A percentile compares a stretch with the other conserved stretches of the same genome.
These are phyloP conservation scores for Chaetomiaceae sp. DNA, from an alignment of 2,329 filamentous ascomycete species.

Conservation along the genomic window DNA sequence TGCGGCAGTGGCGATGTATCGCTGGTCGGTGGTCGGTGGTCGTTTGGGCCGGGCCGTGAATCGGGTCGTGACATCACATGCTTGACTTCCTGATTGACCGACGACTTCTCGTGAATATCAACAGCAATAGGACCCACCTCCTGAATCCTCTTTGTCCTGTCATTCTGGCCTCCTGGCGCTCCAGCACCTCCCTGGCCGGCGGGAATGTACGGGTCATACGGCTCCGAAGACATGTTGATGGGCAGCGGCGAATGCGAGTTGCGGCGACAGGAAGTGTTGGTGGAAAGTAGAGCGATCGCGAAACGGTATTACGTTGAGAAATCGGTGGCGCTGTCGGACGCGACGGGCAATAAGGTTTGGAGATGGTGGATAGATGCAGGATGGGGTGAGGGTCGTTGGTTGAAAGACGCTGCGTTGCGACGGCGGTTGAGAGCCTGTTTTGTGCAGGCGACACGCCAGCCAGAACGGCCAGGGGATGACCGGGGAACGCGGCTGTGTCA, in stretches of 20 bases:
- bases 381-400: slow-evolving; percentile 18
- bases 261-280: not conserved
- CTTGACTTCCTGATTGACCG: not conserved
- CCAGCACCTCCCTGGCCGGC: slow-evolving; percentile 53
- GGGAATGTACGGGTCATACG: slow-evolving; percentile 88
- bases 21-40: not conserved
- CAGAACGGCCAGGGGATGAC: slow-evolving; percentile 17
- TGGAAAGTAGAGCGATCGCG: not conserved
- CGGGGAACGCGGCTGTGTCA: slow-evolving; percentile 17
- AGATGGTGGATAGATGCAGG: slow-evolving; percentile 15
- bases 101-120: slow-evolving; percentile 10
- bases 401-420: slow-evolving; percentile 13
- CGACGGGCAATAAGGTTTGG: slow-evolving; percentile 6
- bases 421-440: slow-evolving; percentile 23
- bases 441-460: slow-evolving; percentile 22
- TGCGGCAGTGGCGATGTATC: not conserved
- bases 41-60: not conserved
- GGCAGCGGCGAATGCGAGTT: not conserved
- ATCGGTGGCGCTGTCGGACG: slow-evolving; percentile 7
- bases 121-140: slow-evolving; percentile 57
- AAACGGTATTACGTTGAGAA: not conserved
- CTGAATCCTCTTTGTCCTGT: slow-evolving; percentile 62
- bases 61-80: too few relatives aligned
- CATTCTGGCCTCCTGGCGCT: slow-evolving; percentile 34
- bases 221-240: slow-evolving; percentile 45